Conservation (phyloP, 2,329 filamentous ascomycete genomes). For the Colletotrichum magnum region DNA sequence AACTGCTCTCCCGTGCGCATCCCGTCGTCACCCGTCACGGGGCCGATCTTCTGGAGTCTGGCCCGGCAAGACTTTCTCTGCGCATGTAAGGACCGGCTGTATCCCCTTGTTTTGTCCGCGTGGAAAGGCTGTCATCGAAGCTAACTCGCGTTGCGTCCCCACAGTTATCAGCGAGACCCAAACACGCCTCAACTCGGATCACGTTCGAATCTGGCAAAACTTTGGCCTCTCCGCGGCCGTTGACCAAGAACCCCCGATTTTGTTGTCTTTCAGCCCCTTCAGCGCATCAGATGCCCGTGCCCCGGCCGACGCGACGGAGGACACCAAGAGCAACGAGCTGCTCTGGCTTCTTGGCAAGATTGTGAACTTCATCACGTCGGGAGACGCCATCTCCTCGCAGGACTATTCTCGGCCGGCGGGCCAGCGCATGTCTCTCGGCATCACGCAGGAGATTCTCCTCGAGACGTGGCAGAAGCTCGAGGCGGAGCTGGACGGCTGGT, state of each 20-base stretch:
- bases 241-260: slow-evolving; percentile 58
- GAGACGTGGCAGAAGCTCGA: slow-evolving; percentile 35
- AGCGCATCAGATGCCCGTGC: slow-evolving; percentile 53
- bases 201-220: slow-evolving; percentile 74
- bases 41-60: slow-evolving; percentile 76
- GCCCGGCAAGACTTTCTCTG: slow-evolving; percentile 76
- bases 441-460: slow-evolving; percentile 12
- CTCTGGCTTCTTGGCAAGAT: slow-evolving; percentile 78
- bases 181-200: slow-evolving; percentile 73
- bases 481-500: slow-evolving; percentile 17
- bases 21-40: slow-evolving; percentile 69
- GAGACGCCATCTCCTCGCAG: slow-evolving; percentile 59
- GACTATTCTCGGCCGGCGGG: slow-evolving; percentile 4
- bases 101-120: slow-evolving; percentile 15
- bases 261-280: slow-evolving; percentile 58
- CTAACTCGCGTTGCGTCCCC: too few relatives aligned
- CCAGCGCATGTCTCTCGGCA: slow-evolving; percentile 5
- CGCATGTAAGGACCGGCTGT: slow-evolving; percentile 61
- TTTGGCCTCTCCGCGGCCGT: slow-evolving; percentile 71
- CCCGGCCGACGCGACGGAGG: slow-evolving; percentile 70
- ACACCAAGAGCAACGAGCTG: slow-evolving; percentile 74
- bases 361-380: slow-evolving; percentile 74
- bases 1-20: slow-evolving; percentile 45
- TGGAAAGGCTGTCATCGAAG: slow-evolving; percentile 30
- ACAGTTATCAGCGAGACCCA: slow-evolving; percentile 70